Evolutionary conservation across 108 stramenopile species (phyloP), one percentile per base, ranked within the genome.

Genomic region (Asterionellopsis glacialis): DNA sequence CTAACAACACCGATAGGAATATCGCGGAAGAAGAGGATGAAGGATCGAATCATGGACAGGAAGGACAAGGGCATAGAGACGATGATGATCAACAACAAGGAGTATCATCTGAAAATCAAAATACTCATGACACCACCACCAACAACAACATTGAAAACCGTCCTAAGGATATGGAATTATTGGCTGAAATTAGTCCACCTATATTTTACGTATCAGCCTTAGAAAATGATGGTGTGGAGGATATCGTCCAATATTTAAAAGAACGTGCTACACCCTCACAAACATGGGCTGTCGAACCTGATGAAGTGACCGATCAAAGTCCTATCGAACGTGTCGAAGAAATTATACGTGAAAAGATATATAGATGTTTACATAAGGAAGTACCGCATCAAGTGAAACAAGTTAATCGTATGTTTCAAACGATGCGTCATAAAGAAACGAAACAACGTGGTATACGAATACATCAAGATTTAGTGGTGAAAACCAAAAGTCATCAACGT

Each of bases 271-370:
- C 83, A 15, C 86, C 84, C 15, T 82, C 78, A 18, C 48, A 62
- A 27, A 59, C 59, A 11, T 96, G 91, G 91, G n/a, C n/a, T n/a
- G n/a, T n/a, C n/a, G n/a, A n/a, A n/a, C n/a, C n/a, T n/a, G n/a
- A n/a, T n/a, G n/a, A 64, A 84, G 15, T 63, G 93, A 9, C 68
- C 82, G 44, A 49, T 71, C 11, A 76, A 80, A 22, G 58, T 73
- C 61, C 57, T 56, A 19, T 77, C 92, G 41, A 67, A 66, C 38
- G 74, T 92, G 84, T 70, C 83, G n/a, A n/a, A n/a, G n/a, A n/a
- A n/a, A n/a, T n/a, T n/a, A n/a, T 96, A 47, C 81, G 90, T n/a
- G 95, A 96, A 68, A 90, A 91, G 50, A 72, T 94, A 21, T 94
- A 91, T 64, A 65, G 88, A 56, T 76, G 83, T 67, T 68, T 91